Evolutionary conservation across 352 stramenopile genomes (phyloP).

Genomic region (Blastocystis sp.): DNA sequence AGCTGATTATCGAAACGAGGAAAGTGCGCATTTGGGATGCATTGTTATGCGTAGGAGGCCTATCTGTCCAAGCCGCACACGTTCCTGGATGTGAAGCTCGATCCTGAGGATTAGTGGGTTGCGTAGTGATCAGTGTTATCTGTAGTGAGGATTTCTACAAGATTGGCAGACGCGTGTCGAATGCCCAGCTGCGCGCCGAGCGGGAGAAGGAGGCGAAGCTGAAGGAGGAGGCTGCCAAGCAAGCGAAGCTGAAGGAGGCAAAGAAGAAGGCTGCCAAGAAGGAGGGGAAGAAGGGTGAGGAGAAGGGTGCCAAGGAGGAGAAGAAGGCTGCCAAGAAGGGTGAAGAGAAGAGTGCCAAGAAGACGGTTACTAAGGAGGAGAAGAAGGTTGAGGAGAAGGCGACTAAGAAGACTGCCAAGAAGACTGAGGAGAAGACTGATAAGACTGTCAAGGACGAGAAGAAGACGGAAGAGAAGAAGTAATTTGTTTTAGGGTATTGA

Average conservation of each 20-base stretch:
- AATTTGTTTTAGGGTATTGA: slow-evolving; percentile 40
- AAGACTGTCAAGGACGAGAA: neutral
- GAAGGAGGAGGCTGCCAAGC: neutral
- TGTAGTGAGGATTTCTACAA: slow-evolving; percentile 41
- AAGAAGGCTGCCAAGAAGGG: slow-evolving; percentile 9
- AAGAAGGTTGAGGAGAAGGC: neutral
- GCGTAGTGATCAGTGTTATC: neutral
- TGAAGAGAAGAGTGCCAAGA: neutral
- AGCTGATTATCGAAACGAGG: slow-evolving; percentile 54
- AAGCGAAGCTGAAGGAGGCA: neutral
- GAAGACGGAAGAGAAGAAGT: neutral
- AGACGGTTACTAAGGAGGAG: neutral
- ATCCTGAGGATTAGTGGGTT: slow-evolving; percentile 36
- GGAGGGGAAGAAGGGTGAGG: neutral
- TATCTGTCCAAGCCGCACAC: slow-evolving; percentile 51
- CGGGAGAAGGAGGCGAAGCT: slow-evolving; percentile 11
- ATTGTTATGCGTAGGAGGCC: slow-evolving; percentile 26
- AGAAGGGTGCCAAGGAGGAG: neutral
- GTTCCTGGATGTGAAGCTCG: slow-evolving; percentile 37
- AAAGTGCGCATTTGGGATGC: slow-evolving; percentile 10
- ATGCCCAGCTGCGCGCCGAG: neutral
- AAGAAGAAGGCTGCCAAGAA: neutral
- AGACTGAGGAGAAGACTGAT: neutral
- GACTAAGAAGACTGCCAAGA: neutral
- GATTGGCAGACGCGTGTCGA: slow-evolving; percentile 21